These are phyloP conservation scores for Ogataea polymorpha DNA, from an alignment of 805 yeast species.

Conservation along the genomic window DNA sequence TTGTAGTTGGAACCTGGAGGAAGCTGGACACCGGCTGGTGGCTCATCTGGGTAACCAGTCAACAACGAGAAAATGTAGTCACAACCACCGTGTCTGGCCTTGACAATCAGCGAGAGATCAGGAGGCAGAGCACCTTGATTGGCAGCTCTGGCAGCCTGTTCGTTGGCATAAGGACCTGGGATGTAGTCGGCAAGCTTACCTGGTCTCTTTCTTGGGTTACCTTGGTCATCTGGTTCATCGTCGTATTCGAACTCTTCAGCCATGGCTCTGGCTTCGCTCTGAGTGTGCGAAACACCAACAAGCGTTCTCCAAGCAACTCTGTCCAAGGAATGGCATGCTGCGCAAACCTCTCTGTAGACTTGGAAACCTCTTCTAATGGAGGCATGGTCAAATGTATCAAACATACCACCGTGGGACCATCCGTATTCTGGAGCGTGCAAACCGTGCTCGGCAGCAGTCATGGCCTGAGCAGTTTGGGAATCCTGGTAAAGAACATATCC, in stretches of 20 bases:
- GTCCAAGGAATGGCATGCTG: slow-evolving; percentile 96
- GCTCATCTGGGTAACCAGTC: slow-evolving; percentile 98
- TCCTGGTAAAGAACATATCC: slow-evolving; percentile 81
- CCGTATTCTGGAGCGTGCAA: slow-evolving; percentile 89
- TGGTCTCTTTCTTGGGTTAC: slow-evolving; percentile 95
- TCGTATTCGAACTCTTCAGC: slow-evolving; percentile 97
- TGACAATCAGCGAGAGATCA: slow-evolving; percentile 92
- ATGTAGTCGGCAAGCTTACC: slow-evolving; percentile 96
- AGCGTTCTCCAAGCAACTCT: slow-evolving; percentile 98
- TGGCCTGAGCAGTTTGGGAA: slow-evolving; percentile 83
- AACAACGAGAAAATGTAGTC: slow-evolving; percentile 93
- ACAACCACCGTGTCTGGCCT: slow-evolving; percentile 98
- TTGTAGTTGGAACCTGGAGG: slow-evolving; percentile 96
- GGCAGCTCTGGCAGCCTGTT: slow-evolving; percentile 99
- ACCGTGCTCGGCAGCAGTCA: slow-evolving; percentile 99
- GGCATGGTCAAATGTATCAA: slow-evolving; percentile 88
- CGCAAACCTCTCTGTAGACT: slow-evolving; percentile 98
- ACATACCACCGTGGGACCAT: slow-evolving; percentile 94
- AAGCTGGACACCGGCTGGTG: slow-evolving; percentile 94
- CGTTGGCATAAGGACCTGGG: slow-evolving; percentile 95
- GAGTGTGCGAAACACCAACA: slow-evolving; percentile 94
- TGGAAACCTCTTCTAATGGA: slow-evolving; percentile 98
- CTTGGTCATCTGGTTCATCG: slow-evolving; percentile 94
- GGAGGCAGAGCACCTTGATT: slow-evolving; percentile 99
- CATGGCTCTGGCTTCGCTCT: slow-evolving; percentile 85